Evolutionary conservation across 2,329 filamentous ascomycete genomes (phyloP), one percentile per base, ranked within the genome.

Genomic region (Talaromyces amestolkiae): DNA sequence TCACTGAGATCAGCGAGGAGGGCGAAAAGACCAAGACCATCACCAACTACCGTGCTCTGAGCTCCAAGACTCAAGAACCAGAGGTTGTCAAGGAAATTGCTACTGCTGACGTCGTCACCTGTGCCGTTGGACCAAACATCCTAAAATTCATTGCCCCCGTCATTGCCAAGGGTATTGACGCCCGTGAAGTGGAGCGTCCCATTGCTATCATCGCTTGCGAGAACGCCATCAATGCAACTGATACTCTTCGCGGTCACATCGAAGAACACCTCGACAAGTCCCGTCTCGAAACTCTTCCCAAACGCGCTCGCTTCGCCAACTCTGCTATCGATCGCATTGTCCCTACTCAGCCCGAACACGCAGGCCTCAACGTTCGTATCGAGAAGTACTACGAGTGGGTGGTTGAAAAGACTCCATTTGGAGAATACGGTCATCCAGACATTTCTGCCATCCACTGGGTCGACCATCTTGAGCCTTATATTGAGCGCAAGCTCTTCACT

Each of bases 351-450:
- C 89, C 92, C 67, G 81, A 87, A 60, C 82, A 91, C 72, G 87
- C 89, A 27, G 93, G 93, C 64, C 86, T 99, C 53, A 89, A 97
- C 75, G 95, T 99, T 70, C 93, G 90, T 74, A 93, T 99, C 58
- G 95, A 99, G 85, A 95, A 95, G 82, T 99, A 98, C 85, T 97
- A 92, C 82, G 95, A 99, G 83, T 99, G 95, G 95, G 94, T 95
- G 45, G 93, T 99, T 61, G 95, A 99, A 76, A 83, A 87, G 77
- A 90, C 87, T 53, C 94, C 94, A 2, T 97, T 98, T 79, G 85
- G 89, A 69, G 86, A 89, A 69, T 82, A 85, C 68, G 84, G 85
- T 63, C 85, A 87, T 71, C 93, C 93, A 6, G 80, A 86, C 19
- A 94, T 99, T 74, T 80, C 95, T 70, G 94, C 93, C 67, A 89